A percentile compares a stretch with the other conserved stretches of the same genome.
Conservation (phyloP, 2,329 filamentous ascomycete genomes). For the Cercospora janseana region DNA sequence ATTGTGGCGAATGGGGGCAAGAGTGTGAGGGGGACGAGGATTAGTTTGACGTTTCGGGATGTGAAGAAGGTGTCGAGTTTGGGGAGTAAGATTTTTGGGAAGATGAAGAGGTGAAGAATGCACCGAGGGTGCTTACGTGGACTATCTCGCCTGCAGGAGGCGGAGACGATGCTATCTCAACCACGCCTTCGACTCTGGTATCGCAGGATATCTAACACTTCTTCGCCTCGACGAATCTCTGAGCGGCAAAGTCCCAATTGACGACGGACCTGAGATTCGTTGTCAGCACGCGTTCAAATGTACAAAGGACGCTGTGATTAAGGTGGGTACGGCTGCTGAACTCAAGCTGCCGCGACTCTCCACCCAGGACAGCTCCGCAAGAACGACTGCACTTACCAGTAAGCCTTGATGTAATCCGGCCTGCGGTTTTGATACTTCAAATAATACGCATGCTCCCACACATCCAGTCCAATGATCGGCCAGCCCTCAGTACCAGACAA, state of each 20-base stretch:
- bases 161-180: too few relatives aligned
- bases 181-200: too few relatives aligned
- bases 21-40: slow-evolving; percentile 60
- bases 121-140: neutral
- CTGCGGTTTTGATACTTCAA: slow-evolving; percentile 78
- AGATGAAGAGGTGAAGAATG: slow-evolving; percentile 15
- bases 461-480: slow-evolving; percentile 75
- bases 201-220: slow-evolving; percentile 1
- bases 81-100: slow-evolving; percentile 63
- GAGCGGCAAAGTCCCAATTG: slow-evolving; percentile 61
- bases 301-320: too few relatives aligned
- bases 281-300: too few relatives aligned
- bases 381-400: too few relatives aligned
- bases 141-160: too few relatives aligned
- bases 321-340: too few relatives aligned
- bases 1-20: slow-evolving; percentile 49
- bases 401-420: slow-evolving; percentile 70
- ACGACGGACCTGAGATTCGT: too few relatives aligned
- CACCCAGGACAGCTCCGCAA: too few relatives aligned
- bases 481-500: slow-evolving; percentile 53
- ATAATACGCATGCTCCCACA: slow-evolving; percentile 95
- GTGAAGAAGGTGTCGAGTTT: slow-evolving; percentile 77
- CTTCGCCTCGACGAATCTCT: slow-evolving; percentile 26
- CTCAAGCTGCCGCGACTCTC: too few relatives aligned
- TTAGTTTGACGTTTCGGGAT: slow-evolving; percentile 81